These are phyloP conservation scores for Aspergillus latus DNA, from an alignment of 2,329 filamentous ascomycete genomes.

Conservation along the genomic window DNA sequence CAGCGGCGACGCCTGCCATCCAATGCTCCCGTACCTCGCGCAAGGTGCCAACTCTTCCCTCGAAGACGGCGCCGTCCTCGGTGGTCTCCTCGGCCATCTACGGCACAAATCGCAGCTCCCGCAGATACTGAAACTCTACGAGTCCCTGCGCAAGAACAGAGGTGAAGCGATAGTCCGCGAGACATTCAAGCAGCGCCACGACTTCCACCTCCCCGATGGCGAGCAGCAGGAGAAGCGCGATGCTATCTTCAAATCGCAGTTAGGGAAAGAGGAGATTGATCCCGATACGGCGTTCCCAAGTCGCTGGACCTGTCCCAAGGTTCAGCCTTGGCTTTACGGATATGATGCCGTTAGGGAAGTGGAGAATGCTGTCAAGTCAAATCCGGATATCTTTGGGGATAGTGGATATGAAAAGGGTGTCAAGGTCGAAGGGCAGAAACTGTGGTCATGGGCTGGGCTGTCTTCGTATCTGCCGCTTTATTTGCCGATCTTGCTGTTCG, in stretches of 20 bases:
- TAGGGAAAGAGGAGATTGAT: slow-evolving; percentile 51
- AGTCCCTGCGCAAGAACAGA: slow-evolving; percentile 49
- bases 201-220: slow-evolving; percentile 57
- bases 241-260: slow-evolving; percentile 55
- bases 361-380: slow-evolving; percentile 38
- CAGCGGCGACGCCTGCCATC: slow-evolving; percentile 61
- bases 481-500: background rate
- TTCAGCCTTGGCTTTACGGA: slow-evolving; percentile 65
- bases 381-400: slow-evolving; percentile 23
- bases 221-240: slow-evolving; percentile 60
- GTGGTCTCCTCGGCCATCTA: slow-evolving; percentile 56
- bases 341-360: slow-evolving; percentile 62
- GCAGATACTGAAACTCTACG: slow-evolving; percentile 45
- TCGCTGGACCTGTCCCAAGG: slow-evolving; percentile 62
- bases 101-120: slow-evolving; percentile 45
- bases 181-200: slow-evolving; percentile 57
- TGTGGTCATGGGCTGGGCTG: background rate
- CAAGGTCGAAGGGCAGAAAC: background rate
- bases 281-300: slow-evolving; percentile 57
- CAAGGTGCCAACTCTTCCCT: slow-evolving; percentile 68
- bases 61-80: slow-evolving; percentile 67
- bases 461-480: background rate
- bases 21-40: slow-evolving; percentile 63
- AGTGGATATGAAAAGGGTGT: background rate
- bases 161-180: slow-evolving; percentile 60